Evolutionary conservation across 2,329 filamentous ascomycete genomes (phyloP).

Genomic region (Pleochaeta shiraiana): DNA sequence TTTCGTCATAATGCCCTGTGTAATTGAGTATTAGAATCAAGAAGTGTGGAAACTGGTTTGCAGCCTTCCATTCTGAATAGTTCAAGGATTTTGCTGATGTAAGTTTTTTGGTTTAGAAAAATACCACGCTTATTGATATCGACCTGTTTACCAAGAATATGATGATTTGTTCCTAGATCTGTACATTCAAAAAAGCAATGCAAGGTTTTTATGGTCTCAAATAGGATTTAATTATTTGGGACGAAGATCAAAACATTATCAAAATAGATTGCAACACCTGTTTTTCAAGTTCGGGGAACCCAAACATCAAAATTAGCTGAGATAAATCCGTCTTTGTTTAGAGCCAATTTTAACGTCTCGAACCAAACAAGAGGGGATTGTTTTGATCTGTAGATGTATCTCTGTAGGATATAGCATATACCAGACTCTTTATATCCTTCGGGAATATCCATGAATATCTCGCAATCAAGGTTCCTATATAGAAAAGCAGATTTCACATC

Average conservation of each 20-base stretch:
- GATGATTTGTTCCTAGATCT: neutral
- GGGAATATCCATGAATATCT: neutral
- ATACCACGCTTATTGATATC: neutral
- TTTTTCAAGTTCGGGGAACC: neutral
- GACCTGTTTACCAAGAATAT: neutral
- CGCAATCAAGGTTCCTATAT: neutral
- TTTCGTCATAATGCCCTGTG: neutral
- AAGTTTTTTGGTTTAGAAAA: neutral
- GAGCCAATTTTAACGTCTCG: neutral
- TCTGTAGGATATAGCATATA: neutral
- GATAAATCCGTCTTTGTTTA: neutral
- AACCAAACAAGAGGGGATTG: neutral
- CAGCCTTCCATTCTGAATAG: neutral
- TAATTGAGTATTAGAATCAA: neutral
- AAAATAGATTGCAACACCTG: neutral
- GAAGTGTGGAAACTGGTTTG: neutral
- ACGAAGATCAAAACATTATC: neutral
- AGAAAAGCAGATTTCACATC: neutral
- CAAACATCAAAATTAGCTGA: neutral
- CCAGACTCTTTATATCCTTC: neutral
- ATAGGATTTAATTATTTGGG: neutral
- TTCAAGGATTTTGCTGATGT: neutral
- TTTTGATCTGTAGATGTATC: neutral
- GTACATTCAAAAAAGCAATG: neutral
- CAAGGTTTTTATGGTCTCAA: neutral